Base-by-base conservation (phyloP, 345 rosid genomes). In the Rhizophora apiculata region DNA sequence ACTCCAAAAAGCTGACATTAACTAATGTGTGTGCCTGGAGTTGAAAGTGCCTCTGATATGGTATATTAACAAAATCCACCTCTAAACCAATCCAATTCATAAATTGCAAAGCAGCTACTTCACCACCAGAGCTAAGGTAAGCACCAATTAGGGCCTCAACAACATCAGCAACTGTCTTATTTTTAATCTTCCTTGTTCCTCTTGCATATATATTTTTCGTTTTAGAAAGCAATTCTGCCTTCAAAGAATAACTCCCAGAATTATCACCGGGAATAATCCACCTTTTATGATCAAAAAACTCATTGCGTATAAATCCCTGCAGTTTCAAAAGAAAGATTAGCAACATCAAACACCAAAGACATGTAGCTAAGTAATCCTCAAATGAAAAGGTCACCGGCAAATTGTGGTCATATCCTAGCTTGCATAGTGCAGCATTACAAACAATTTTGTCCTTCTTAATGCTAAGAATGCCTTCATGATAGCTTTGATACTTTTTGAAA, bases 101-200 rank as follows among this genome's bases (percentile, higher is more conserved):
- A 76, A 88, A 90, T 51, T 75, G 20, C 36, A 95, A 29, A 20
- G 81, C 92, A 2, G 88, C 88, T 10, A 6, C 57, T 79, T 95
- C 98, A 60, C 99, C 94, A 1, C 89, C 98, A 1, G 79, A 48
- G 68, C 91, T 86, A 31, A 95, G 83, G 71, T 80, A 90, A 48
- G 90, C 98, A 71, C 98, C 99, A 32, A 95, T 79, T 48, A 95
- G 79, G 18, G 98, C 84, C 87, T 95, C 97, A 2, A 92, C 96
- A 76, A 67, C 93, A 77, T 95, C 98, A 6, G 98, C 97, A 49
- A 95, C 85, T 29, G 10, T 78, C 85, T 95, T 90, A 54, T 74
- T 52, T 74, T 84, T 90, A 32, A 95, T 0, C 63, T 73, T 83
- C 69, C 85, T 84, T 56, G 49, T 85, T 54, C 77, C 79, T 27